Conservation (phyloP, 805 yeast genomes). For the Saccharomyces eubayanus region DNA sequence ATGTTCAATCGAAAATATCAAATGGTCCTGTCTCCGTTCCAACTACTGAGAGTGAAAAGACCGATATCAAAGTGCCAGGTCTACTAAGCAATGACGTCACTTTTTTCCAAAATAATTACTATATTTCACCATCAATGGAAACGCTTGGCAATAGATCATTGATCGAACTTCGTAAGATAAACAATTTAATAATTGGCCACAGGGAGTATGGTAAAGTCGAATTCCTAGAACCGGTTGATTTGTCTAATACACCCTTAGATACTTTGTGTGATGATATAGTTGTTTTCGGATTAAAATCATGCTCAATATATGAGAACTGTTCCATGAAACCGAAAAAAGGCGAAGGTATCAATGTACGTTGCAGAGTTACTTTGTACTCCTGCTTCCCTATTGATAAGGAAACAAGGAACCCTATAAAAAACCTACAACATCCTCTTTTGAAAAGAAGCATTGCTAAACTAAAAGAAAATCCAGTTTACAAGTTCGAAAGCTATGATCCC, state of each 20-base stretch:
- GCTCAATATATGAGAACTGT: constrained; percentile 63
- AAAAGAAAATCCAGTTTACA: constrained; percentile 44
- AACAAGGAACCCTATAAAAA: constrained; percentile 64
- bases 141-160: constrained; percentile 53
- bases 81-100: constrained; percentile 34
- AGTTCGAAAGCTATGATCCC: constrained; percentile 71
- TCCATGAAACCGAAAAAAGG: constrained; percentile 56
- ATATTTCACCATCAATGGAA: constrained; percentile 71
- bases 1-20: not conserved
- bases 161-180: constrained; percentile 54
- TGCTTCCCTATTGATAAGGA: constrained; percentile 75
- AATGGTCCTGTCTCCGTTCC: not conserved
- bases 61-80: not conserved
- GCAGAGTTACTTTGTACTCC: constrained; percentile 62
- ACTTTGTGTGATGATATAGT: constrained; percentile 61
- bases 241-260: constrained; percentile 55
- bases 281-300: constrained; percentile 48
- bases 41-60: not conserved
- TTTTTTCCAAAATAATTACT: constrained; percentile 68
- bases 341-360: constrained; percentile 75
- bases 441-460: constrained; percentile 61
- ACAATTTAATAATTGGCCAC: constrained; percentile 69
- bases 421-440: constrained; percentile 65
- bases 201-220: constrained; percentile 62
- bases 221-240: constrained; percentile 75